phyloP scores from a whole-genome alignment of 768 basidiomycete species.

The Dendrothele bispora region DNA sequence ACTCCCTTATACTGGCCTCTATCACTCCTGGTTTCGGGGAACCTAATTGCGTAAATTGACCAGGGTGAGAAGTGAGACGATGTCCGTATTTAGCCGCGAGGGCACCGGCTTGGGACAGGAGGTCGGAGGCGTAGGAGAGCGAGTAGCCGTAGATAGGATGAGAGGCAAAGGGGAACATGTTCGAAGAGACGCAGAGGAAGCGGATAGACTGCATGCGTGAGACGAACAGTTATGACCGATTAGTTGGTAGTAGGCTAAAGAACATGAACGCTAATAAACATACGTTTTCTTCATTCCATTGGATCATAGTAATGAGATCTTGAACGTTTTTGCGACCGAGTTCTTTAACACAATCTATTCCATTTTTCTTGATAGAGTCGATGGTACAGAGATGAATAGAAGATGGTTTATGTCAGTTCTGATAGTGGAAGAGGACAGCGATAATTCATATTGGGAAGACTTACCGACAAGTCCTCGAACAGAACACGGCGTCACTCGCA shows the following conservation, averaged over 20 bases:
- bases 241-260: not conserved
- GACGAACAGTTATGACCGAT: constrained; percentile 43
- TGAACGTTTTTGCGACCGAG: constrained; percentile 72
- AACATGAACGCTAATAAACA: constrained; percentile 11
- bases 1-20: constrained; percentile 72
- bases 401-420: not conserved
- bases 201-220: too few species aligned
- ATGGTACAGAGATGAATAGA: constrained; percentile 46
- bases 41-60: constrained; percentile 83
- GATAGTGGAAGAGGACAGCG: not conserved
- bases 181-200: constrained; percentile 88
- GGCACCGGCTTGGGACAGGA: constrained; percentile 57
- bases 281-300: constrained; percentile 91
- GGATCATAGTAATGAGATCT: constrained; percentile 72
- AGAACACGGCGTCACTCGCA: constrained; percentile 65
- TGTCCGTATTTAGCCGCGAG: constrained; percentile 73
- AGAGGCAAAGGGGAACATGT: constrained; percentile 92
- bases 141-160: constrained; percentile 81
- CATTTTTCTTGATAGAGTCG: constrained; percentile 76
- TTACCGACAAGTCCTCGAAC: constrained; percentile 67
- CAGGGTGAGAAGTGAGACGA: constrained; percentile 84
- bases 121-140: constrained; percentile 66
- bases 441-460: constrained; percentile 6
- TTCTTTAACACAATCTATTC: constrained; percentile 80
- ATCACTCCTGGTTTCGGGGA: constrained; percentile 78